These are phyloP conservation scores for Tulasnella calospora DNA, from an alignment of 768 basidiomycete genomes.

Conservation along the genomic window DNA sequence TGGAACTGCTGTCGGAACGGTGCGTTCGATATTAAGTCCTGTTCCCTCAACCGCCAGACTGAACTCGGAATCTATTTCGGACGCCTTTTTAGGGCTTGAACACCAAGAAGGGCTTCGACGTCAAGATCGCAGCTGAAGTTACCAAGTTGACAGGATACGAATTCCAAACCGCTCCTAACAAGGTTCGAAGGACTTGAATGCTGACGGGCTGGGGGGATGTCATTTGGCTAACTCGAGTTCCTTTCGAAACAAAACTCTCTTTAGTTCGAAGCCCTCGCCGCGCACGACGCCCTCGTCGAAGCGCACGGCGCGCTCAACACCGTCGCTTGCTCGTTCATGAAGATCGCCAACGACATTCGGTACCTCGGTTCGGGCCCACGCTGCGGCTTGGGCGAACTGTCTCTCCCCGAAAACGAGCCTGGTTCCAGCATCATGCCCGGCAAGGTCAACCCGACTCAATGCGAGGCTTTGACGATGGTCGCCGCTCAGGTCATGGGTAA, in stretches of 20 bases:
- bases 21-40: too few relatives aligned
- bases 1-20: slow-evolving; percentile 97
- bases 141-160: slow-evolving; percentile 83
- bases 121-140: slow-evolving; percentile 86
- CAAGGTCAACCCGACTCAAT: slow-evolving; percentile 99
- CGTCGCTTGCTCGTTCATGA: slow-evolving; percentile 95
- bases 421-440: slow-evolving; percentile 99
- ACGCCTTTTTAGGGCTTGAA: slow-evolving; percentile 91
- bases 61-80: too few relatives aligned
- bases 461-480: slow-evolving; percentile 98
- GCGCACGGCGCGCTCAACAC: slow-evolving; percentile 95
- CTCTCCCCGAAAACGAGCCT: slow-evolving; percentile 95
- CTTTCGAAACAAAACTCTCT: neutral
- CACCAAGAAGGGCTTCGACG: slow-evolving; percentile 94
- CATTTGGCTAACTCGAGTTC: neutral
- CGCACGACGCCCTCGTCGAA: slow-evolving; percentile 98
- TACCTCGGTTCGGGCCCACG: slow-evolving; percentile 97
- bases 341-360: slow-evolving; percentile 98
- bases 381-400: slow-evolving; percentile 92
- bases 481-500: slow-evolving; percentile 98
- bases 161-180: slow-evolving; percentile 97
- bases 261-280: slow-evolving; percentile 96
- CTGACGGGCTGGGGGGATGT: too few relatives aligned
- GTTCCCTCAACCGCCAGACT: too few relatives aligned
- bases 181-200: slow-evolving; percentile 53